Conservation (phyloP, 495 filamentous ascomycete genomes). For the Staphylotrichum longicolle region DNA sequence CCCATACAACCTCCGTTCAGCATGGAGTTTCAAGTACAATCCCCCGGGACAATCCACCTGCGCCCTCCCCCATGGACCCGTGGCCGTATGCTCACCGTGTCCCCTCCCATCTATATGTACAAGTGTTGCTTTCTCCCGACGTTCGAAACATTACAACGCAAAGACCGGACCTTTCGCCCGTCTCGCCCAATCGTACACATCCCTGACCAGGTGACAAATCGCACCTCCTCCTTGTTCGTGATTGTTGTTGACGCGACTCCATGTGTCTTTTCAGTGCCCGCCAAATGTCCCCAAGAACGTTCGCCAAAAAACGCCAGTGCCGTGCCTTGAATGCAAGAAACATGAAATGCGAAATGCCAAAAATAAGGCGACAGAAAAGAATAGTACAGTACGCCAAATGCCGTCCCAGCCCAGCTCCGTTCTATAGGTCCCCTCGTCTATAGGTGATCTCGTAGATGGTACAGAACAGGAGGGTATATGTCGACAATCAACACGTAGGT, state of each 20-base stretch:
- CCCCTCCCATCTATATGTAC: background rate
- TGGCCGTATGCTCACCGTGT: background rate
- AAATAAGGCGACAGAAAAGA: background rate
- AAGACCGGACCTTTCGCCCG: background rate
- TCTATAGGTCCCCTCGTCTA: conserved; percentile 15
- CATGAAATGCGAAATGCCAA: background rate
- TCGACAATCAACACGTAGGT: conserved; percentile 6
- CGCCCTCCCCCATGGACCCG: background rate
- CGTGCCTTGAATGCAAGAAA: conserved; percentile 1
- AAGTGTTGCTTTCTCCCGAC: no score
- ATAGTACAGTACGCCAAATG: conserved; percentile 3
- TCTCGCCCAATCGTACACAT: conserved; percentile 5
- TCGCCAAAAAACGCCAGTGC: conserved; percentile 4
- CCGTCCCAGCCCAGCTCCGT: conserved; percentile 1
- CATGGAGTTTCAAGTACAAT: background rate
- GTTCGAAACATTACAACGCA: no score
- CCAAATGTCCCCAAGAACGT: background rate
- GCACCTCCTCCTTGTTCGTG: background rate
- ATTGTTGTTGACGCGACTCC: background rate
- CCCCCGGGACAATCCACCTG: background rate
- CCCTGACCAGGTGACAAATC: background rate
- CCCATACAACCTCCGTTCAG: background rate
- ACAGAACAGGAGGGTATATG: conserved; percentile 8
- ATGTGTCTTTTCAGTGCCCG: background rate
- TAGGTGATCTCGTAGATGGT: conserved; percentile 11